Conservation (phyloP, 805 yeast species). For the Vanderwaltozyma verrucispora region DNA sequence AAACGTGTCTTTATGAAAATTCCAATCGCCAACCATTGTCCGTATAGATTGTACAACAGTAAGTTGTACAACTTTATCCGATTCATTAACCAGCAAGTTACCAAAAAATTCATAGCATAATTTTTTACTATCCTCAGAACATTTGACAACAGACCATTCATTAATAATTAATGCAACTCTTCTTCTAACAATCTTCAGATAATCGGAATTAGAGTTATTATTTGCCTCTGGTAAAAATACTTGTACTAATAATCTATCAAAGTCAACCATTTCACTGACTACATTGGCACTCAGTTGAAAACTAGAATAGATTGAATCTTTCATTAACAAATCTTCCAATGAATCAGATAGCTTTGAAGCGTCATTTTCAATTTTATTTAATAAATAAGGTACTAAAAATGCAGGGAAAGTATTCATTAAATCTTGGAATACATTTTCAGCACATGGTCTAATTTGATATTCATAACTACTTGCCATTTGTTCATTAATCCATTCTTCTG, state of each 20-base stretch:
- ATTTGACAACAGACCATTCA: slow-evolving; percentile 70
- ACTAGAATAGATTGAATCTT: slow-evolving; percentile 74
- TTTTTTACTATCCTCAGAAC: slow-evolving; percentile 47
- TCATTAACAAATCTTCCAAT: slow-evolving; percentile 44
- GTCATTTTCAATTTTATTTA: slow-evolving; percentile 44
- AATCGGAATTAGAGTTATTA: slow-evolving; percentile 33
- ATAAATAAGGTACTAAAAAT: slow-evolving; percentile 41
- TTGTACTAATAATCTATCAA: slow-evolving; percentile 49
- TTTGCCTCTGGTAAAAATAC: slow-evolving; percentile 56
- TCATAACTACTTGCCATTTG: slow-evolving; percentile 73
- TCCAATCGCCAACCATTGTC: slow-evolving; percentile 75
- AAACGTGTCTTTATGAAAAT: slow-evolving; percentile 60
- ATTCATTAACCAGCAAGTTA: slow-evolving; percentile 38
- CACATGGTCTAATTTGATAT: slow-evolving; percentile 74
- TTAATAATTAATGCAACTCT: slow-evolving; percentile 66
- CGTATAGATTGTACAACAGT: slow-evolving; percentile 64
- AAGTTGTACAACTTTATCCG: slow-evolving; percentile 74
- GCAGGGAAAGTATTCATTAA: slow-evolving; percentile 54
- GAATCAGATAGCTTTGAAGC: slow-evolving; percentile 24
- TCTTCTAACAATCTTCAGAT: slow-evolving; percentile 57
- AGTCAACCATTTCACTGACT: slow-evolving; percentile 54
- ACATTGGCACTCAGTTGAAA: slow-evolving; percentile 68
- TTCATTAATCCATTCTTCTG: slow-evolving; percentile 89
- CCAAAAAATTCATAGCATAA: slow-evolving; percentile 49
- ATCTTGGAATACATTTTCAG: slow-evolving; percentile 75